These are phyloP conservation scores for Candida manassasensis DNA, from an alignment of 805 yeast species.

Conservation along the genomic window DNA sequence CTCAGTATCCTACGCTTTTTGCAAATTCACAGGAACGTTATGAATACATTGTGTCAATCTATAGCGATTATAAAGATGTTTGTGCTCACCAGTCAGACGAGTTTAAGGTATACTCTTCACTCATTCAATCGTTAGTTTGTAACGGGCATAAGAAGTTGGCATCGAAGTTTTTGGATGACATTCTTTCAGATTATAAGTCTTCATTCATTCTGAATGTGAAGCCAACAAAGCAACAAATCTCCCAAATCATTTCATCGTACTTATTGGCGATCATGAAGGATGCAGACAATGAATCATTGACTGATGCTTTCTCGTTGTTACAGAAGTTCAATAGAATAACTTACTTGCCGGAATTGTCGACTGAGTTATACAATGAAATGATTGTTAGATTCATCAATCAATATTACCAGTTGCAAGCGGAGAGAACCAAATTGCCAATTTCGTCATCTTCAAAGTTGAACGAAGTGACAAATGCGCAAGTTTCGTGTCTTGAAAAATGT, in stretches of 20 bases:
- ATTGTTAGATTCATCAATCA: constrained; percentile 21
- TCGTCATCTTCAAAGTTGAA: constrained; percentile 3
- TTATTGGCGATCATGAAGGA: constrained; percentile 21
- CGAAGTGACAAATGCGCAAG: constrained; percentile 3
- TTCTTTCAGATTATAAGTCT: constrained; percentile 42
- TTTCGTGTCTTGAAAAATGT: constrained; percentile 10
- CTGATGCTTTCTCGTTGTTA: constrained; percentile 22
- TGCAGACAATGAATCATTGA: constrained; percentile 11
- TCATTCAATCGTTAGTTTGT: constrained; percentile 49
- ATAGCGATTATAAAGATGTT: constrained; percentile 30
- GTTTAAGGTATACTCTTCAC: constrained; percentile 45
- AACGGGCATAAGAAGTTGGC: constrained; percentile 49
- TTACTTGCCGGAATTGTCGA: constrained; percentile 34
- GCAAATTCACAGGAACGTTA: constrained; percentile 16
- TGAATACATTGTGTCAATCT: constrained; percentile 23
- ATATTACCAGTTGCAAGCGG: constrained; percentile 15
- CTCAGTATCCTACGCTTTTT: constrained; percentile 13
- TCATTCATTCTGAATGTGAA: constrained; percentile 12
- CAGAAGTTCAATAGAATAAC: constrained; percentile 23
- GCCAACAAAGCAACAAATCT: constrained; percentile 24
- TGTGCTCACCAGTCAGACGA: constrained; percentile 21
- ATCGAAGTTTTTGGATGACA: constrained; percentile 51
- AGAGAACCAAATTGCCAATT: constrained; percentile 6
- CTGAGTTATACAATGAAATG: constrained; percentile 25
- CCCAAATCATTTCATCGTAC: constrained; percentile 41